These are phyloP conservation scores for Luffa aegyptiaca DNA, from an alignment of 306 rosid species.

Conservation along the genomic window DNA sequence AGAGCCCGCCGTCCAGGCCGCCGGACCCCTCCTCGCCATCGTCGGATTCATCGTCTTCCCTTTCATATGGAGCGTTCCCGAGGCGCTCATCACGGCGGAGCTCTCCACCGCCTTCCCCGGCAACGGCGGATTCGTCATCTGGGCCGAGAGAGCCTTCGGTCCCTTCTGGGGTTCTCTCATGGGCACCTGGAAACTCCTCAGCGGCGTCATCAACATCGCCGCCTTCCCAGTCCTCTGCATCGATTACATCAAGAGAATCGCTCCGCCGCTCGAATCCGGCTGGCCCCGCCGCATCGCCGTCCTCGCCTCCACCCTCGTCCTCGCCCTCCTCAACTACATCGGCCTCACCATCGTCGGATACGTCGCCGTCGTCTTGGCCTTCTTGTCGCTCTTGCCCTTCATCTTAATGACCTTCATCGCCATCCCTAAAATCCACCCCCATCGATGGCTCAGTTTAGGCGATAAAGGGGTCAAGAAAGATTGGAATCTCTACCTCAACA, in stretches of 20 bases:
- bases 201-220: conserved; percentile 12
- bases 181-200: conserved; percentile 8
- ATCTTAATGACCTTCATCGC: background rate
- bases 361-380: conserved; percentile 1
- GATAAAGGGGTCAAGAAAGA: background rate
- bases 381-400: background rate
- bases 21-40: conserved; percentile 8
- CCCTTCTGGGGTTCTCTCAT: conserved; percentile 12
- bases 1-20: conserved; percentile 5
- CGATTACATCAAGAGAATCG: background rate
- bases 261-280: background rate
- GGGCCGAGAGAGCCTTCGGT: conserved; percentile 9
- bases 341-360: conserved; percentile 9
- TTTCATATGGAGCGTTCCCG: conserved; percentile 7
- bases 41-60: conserved; percentile 5
- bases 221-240: conserved; percentile 9
- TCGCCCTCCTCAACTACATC: background rate
- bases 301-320: background rate
- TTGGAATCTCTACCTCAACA: conserved; percentile 4
- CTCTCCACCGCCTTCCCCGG: conserved; percentile 14
- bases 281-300: conserved; percentile 6
- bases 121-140: conserved; percentile 7
- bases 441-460: background rate
- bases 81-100: conserved; percentile 12
- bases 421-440: background rate